Evolutionary conservation across 225 moss, liverwort and hornwort genomes (phyloP).

Genomic region (Polytrichum commune): DNA sequence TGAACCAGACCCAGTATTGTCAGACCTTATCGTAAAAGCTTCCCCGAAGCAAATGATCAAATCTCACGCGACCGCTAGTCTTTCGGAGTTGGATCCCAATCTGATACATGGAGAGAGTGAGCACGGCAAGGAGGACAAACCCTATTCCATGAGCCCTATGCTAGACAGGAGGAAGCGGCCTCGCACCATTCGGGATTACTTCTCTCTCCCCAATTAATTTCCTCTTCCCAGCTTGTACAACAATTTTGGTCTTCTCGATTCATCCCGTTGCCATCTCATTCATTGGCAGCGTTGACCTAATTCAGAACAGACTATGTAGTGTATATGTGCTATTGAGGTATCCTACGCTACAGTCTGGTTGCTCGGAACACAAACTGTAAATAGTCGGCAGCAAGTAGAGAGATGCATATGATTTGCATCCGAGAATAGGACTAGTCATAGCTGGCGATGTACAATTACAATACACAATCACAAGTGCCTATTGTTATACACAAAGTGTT

Average conservation of each 20-base stretch:
- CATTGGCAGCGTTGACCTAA: too few relatives aligned
- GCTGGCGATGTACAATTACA: too few relatives aligned
- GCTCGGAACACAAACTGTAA: too few relatives aligned
- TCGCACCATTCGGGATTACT: constrained; percentile 50
- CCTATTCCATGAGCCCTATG: constrained; percentile 16
- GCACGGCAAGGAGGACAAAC: constrained; percentile 15
- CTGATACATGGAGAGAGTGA: constrained; percentile 9
- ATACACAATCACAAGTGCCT: too few relatives aligned
- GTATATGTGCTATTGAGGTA: too few relatives aligned
- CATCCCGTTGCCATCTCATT: too few relatives aligned
- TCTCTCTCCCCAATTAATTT: constrained; percentile 5
- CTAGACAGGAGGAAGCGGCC: constrained; percentile 43
- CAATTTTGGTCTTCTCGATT: background rate
- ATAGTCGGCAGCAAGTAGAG: too few relatives aligned
- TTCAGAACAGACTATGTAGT: too few relatives aligned
- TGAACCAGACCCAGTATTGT: background rate
- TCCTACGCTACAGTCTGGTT: too few relatives aligned
- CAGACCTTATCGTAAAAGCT: constrained; percentile 11
- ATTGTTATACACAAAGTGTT: too few relatives aligned
- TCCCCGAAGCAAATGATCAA: constrained; percentile 15
- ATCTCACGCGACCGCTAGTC: constrained; percentile 9
- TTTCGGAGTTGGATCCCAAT: constrained; percentile 36
- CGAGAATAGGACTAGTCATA: too few relatives aligned
- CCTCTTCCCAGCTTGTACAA: background rate
- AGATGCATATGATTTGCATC: too few relatives aligned